Evolutionary conservation across 2,329 filamentous ascomycete genomes (phyloP).

Genomic region (Dryadomyces quercus-mongolicae): DNA sequence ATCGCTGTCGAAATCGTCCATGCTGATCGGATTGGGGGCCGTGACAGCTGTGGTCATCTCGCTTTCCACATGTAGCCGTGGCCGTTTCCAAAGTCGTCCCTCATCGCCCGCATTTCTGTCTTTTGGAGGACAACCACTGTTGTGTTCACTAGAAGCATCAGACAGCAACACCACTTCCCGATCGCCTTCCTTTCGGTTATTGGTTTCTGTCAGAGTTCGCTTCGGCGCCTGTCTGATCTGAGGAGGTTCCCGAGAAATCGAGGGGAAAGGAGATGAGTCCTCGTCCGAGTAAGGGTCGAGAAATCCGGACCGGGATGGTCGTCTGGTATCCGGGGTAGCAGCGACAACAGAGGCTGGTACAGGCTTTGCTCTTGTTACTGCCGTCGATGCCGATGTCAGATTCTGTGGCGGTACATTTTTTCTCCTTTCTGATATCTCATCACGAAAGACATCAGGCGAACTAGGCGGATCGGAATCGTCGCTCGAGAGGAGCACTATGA

Average conservation of each 20-base stretch:
- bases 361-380: background rate
- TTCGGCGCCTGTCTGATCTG: background rate
- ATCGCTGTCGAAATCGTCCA: background rate
- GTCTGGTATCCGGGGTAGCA: background rate
- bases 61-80: background rate
- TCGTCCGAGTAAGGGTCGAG: background rate
- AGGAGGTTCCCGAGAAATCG: background rate
- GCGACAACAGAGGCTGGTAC: background rate
- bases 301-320: background rate
- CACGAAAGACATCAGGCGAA: background rate
- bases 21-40: background rate
- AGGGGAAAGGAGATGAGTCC: background rate
- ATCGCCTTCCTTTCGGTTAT: background rate
- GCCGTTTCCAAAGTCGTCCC: background rate
- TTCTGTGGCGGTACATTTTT: background rate
- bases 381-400: background rate
- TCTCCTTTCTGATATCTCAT: background rate
- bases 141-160: background rate
- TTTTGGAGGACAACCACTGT: background rate
- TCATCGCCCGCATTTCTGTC: background rate
- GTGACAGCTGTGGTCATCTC: background rate
- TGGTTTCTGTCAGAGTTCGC: background rate
- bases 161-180: background rate
- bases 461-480: conserved; percentile 3
- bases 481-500: conserved; percentile 6